Conservation (phyloP, 2,329 filamentous ascomycete genomes). For the Pestalotiopsis sp. region DNA sequence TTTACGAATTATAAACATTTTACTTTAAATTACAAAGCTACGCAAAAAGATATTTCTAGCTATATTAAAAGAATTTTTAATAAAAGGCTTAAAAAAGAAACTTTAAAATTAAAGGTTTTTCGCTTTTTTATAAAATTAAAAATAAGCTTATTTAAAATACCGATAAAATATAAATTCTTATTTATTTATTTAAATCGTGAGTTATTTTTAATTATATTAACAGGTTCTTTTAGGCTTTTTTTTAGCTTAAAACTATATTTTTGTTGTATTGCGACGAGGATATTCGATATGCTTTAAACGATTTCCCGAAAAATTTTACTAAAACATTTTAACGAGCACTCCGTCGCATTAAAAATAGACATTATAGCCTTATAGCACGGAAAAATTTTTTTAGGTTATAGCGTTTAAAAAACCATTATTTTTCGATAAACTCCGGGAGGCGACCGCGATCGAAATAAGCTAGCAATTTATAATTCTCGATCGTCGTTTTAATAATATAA, state of each 20-base stretch:
- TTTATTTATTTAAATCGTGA: not conserved
- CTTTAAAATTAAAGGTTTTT: slow-evolving; percentile 16
- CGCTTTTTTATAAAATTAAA: slow-evolving; percentile 26
- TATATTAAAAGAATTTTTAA: slow-evolving; percentile 23
- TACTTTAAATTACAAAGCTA: slow-evolving; percentile 14
- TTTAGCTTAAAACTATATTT: slow-evolving; percentile 21
- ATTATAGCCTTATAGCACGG: slow-evolving; percentile 19
- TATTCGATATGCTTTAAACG: slow-evolving; percentile 28
- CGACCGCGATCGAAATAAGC: slow-evolving; percentile 36
- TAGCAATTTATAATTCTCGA: slow-evolving; percentile 25
- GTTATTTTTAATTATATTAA: slow-evolving; percentile 11
- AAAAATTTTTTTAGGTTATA: slow-evolving; percentile 35
- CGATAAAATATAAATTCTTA: slow-evolving; percentile 33
- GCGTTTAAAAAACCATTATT: slow-evolving; percentile 33
- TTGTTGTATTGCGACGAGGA: slow-evolving; percentile 19
- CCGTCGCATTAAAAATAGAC: slow-evolving; percentile 23
- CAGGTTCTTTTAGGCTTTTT: slow-evolving; percentile 24
- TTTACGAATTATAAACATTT: slow-evolving; percentile 12
- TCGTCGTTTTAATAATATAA: slow-evolving; percentile 28
- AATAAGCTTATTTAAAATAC: slow-evolving; percentile 28
- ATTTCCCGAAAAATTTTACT: slow-evolving; percentile 32
- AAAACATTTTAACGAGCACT: slow-evolving; percentile 32
- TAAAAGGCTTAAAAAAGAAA: slow-evolving; percentile 13
- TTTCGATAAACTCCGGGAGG: slow-evolving; percentile 39
- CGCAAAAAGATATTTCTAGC: slow-evolving; percentile 20